Base-by-base conservation (phyloP, 495 filamentous ascomycete species). In the Aspergillus sclerotioniger region DNA sequence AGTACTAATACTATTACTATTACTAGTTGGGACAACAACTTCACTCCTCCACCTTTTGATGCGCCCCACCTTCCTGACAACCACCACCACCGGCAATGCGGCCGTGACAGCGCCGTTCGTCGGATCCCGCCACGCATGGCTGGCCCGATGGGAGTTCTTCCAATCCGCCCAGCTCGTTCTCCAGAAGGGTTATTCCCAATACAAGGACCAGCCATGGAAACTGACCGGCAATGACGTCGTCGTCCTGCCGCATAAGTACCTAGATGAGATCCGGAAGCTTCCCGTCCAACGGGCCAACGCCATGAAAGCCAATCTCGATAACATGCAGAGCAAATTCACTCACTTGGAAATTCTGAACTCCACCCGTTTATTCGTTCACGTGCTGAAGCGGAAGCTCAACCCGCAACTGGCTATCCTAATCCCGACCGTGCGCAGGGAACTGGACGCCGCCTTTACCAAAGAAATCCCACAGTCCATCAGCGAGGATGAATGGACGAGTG, bases 371-470 rank as follows among this genome's bases (percentile, higher is more conserved):
- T 32, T 53, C 50, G 35, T 37, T 8, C 16, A 29, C 8, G 12
- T 29, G 13, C 31, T 53, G 3, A 53, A 29, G 2, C 31, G 28
- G 3, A 53, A 53, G 6, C 29, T 53, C 29, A 32, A 32, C 17
- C 1, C 35, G 16, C 50, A 53, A 10, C 31, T 37, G 32, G 31
- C 8, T 17, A 29, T 21, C 31, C 35, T 1, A 31, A 20, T 10
- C 29, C 31, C 17, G 50, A 53, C 50, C 16, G 31, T 53, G 28
- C 50, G 50, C n/a, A 53, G 37, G 8, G n/a, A 53, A 16, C 31
- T 53, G 29, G 31, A 33, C 31, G 31, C 31, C 6, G 31, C 31
- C 31, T 33, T 33, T 33, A 16, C 50, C 2, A 10, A 31, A 3
- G 50, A 53, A 13, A 28, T 53, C 0, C 50, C 50, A 0, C 29